Evolutionary conservation across 2,329 filamentous ascomycete genomes (phyloP).

Genomic region (Pseudogymnoascus sp.): DNA sequence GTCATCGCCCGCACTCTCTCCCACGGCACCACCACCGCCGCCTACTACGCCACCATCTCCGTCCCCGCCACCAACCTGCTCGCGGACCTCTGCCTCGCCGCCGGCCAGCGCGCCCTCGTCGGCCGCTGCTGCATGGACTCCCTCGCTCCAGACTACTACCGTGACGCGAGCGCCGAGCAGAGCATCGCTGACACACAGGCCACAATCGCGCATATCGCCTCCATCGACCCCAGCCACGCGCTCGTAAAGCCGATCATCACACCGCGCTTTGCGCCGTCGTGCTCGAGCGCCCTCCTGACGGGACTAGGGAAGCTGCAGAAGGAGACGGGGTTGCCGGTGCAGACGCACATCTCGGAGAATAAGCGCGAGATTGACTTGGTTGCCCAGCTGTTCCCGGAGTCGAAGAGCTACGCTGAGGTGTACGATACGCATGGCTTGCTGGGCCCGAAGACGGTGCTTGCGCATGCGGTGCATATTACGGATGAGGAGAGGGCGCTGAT

Average conservation of each 20-base stretch:
- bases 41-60: constrained; percentile 91
- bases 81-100: constrained; percentile 67
- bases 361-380: constrained; percentile 65
- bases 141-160: constrained; percentile 68
- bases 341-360: constrained; percentile 91
- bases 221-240: constrained; percentile 54
- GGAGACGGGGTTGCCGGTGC: constrained; percentile 58
- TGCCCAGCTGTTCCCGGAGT: constrained; percentile 55
- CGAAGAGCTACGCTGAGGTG: constrained; percentile 60
- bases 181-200: constrained; percentile 48
- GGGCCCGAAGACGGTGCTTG: constrained; percentile 66
- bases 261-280: constrained; percentile 58
- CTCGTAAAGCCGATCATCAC: constrained; percentile 77
- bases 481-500: constrained; percentile 60
- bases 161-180: constrained; percentile 57
- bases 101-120: constrained; percentile 83
- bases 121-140: constrained; percentile 95
- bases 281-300: constrained; percentile 49
- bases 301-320: constrained; percentile 57
- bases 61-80: constrained; percentile 85
- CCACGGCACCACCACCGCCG: constrained; percentile 85
- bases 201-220: constrained; percentile 57
- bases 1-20: constrained; percentile 73
- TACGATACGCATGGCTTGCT: constrained; percentile 70
- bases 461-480: constrained; percentile 72